These are phyloP conservation scores for Penicillium olsonii DNA, from an alignment of 2,329 filamentous ascomycete species.

Conservation along the genomic window DNA sequence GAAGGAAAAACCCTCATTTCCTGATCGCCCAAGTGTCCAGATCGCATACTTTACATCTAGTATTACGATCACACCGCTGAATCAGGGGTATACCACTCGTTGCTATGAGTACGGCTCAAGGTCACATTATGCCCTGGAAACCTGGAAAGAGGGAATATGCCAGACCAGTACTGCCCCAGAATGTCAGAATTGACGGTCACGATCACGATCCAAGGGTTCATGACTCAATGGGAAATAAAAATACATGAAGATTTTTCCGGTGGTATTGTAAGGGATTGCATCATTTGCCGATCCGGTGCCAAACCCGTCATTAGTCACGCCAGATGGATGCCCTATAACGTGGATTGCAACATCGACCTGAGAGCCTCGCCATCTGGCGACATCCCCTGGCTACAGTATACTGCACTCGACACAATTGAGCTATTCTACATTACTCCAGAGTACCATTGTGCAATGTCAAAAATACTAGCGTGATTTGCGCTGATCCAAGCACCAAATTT, in stretches of 20 bases:
- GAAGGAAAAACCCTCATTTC: slow-evolving; percentile 21
- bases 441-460: no score
- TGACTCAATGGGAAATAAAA: background rate
- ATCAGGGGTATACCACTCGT: background rate
- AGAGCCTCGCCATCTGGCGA: no score
- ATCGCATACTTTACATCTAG: slow-evolving; percentile 6
- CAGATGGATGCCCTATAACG: background rate
- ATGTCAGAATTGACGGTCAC: no score
- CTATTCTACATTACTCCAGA: no score
- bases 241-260: background rate
- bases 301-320: background rate
- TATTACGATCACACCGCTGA: background rate
- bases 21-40: slow-evolving; percentile 12
- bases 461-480: slow-evolving; percentile 5
- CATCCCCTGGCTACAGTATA: no score
- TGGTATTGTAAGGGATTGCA: slow-evolving; percentile 10
- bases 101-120: no score
- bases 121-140: no score
- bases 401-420: no score
- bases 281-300: slow-evolving; percentile 9
- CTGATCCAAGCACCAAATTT: slow-evolving; percentile 17
- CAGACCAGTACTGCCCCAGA: background rate
- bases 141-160: no score
- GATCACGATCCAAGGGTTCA: background rate
- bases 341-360: background rate